These are phyloP conservation scores for Wickerhamomyces subpelliculosus DNA, from an alignment of 805 yeast genomes.

Conservation along the genomic window DNA sequence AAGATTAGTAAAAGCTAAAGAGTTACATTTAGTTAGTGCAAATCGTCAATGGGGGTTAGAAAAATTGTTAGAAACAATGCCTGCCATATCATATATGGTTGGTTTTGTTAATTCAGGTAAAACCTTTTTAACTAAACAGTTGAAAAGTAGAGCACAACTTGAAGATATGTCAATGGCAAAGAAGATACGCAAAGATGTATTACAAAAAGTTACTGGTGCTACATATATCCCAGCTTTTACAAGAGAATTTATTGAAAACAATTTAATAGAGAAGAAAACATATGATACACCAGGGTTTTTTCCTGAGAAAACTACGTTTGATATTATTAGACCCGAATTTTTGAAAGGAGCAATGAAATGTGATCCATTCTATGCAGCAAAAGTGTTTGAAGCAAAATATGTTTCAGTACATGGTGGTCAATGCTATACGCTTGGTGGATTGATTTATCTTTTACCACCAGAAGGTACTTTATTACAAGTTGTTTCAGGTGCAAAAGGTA, in stretches of 20 bases:
- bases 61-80: slow-evolving; percentile 30
- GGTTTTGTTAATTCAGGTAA: slow-evolving; percentile 72
- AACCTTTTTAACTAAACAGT: slow-evolving; percentile 47
- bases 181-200: too few species aligned
- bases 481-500: slow-evolving; percentile 34
- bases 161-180: slow-evolving; percentile 4
- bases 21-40: slow-evolving; percentile 45
- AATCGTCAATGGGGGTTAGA: slow-evolving; percentile 45
- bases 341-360: slow-evolving; percentile 27
- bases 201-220: slow-evolving; percentile 25
- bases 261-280: slow-evolving; percentile 24
- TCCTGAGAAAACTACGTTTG: slow-evolving; percentile 19
- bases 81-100: slow-evolving; percentile 38
- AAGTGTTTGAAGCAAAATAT: slow-evolving; percentile 23
- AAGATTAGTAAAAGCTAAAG: slow-evolving; percentile 22
- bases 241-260: slow-evolving; percentile 38
- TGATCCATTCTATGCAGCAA: slow-evolving; percentile 22
- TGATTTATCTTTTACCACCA: slow-evolving; percentile 54
- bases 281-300: slow-evolving; percentile 35
- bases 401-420: slow-evolving; percentile 36
- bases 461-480: slow-evolving; percentile 39
- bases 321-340: slow-evolving; percentile 21
- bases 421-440: slow-evolving; percentile 52
- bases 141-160: slow-evolving; percentile 26
- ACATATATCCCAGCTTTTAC: slow-evolving; percentile 67